Evolutionary conservation across 2,329 filamentous ascomycete genomes (phyloP).

Genomic region (Reticulascus tulasneorum): DNA sequence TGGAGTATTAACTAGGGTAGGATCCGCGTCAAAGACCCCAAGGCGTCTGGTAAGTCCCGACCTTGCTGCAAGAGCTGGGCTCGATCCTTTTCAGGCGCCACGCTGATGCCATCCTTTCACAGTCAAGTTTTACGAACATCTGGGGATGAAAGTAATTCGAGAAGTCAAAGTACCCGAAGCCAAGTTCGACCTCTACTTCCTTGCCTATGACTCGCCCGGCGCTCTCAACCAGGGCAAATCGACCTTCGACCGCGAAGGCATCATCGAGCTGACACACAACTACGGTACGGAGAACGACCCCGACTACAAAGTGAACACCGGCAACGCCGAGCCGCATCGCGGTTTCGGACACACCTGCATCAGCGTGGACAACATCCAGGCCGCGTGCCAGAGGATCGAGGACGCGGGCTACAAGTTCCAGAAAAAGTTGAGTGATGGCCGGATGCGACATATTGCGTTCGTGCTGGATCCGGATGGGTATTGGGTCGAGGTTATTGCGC

Average conservation of each 20-base stretch:
- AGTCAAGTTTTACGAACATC: conserved; percentile 91
- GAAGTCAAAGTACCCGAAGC: conserved; percentile 78
- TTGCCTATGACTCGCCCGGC: conserved; percentile 76
- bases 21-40: conserved; percentile 92
- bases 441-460: conserved; percentile 86
- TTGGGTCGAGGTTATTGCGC: conserved; percentile 79
- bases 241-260: conserved; percentile 76
- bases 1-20: conserved; percentile 37
- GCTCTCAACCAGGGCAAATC: conserved; percentile 71
- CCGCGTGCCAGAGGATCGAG: conserved; percentile 83
- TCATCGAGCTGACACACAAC: conserved; percentile 80
- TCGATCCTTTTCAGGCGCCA: neutral
- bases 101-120: conserved; percentile 14
- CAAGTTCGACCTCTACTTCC: conserved; percentile 95
- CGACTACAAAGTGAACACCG: conserved; percentile 76
- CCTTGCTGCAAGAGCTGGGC: neutral
- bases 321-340: conserved; percentile 83
- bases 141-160: conserved; percentile 81
- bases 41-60: conserved; percentile 58
- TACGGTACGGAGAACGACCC: conserved; percentile 87
- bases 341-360: conserved; percentile 87
- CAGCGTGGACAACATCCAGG: conserved; percentile 78
- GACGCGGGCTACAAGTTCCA: conserved; percentile 90
- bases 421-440: conserved; percentile 87
- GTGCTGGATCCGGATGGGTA: conserved; percentile 84